phyloP scores from a whole-genome alignment of 1,284 basidiomycete species.

The Cryptococcus sp. region DNA sequence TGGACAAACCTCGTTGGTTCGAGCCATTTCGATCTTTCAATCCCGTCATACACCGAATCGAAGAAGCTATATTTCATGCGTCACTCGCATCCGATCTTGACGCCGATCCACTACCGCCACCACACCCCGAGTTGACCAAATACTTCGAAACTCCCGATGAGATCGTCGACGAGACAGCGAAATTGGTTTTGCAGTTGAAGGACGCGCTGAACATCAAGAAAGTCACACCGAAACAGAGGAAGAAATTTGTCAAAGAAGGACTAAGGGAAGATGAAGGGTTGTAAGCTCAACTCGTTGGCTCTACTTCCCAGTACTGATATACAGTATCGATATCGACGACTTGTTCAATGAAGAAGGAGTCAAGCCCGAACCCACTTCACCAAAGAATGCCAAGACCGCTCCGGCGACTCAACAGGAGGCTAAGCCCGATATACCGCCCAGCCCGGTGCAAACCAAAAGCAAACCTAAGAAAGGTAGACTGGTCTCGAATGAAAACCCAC shows the following conservation, averaged over 20 bases:
- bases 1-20: slow-evolving; percentile 68
- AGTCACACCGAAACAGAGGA: slow-evolving; percentile 30
- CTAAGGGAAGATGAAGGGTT: slow-evolving; percentile 39
- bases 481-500: slow-evolving; percentile 66
- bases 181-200: slow-evolving; percentile 61
- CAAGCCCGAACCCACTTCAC: slow-evolving; percentile 12
- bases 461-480: slow-evolving; percentile 27
- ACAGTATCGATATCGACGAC: slow-evolving; percentile 46
- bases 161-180: slow-evolving; percentile 59
- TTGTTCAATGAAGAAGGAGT: slow-evolving; percentile 29
- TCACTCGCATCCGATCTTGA: slow-evolving; percentile 69
- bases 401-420: slow-evolving; percentile 5
- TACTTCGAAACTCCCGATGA: slow-evolving; percentile 74
- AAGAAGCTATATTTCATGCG: slow-evolving; percentile 86
- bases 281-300: slow-evolving; percentile 17
- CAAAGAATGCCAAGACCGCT: slow-evolving; percentile 38
- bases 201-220: slow-evolving; percentile 64
- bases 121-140: slow-evolving; percentile 75
- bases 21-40: slow-evolving; percentile 73
- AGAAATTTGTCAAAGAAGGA: slow-evolving; percentile 54
- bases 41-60: slow-evolving; percentile 82
- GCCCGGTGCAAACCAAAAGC: not conserved
- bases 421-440: not conserved
- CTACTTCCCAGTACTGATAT: not conserved
- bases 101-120: slow-evolving; percentile 71